Conservation (phyloP, 768 basidiomycete genomes). For the Suillus paluster region DNA sequence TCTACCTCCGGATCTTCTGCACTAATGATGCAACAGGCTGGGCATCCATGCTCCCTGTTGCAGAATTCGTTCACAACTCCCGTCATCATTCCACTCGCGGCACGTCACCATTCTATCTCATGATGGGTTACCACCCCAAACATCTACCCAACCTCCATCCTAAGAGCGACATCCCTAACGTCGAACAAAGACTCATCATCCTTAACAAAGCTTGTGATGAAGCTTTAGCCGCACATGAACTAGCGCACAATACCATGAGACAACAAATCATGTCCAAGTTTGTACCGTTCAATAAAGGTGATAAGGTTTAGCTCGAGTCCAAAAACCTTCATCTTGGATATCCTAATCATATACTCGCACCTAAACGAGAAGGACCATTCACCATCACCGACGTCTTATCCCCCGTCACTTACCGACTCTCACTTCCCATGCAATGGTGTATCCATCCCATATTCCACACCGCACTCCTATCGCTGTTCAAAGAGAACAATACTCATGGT, state of each 20-base stretch:
- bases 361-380: constrained; percentile 10
- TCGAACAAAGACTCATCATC: too few relatives aligned
- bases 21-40: too few relatives aligned
- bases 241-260: background rate
- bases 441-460: too few relatives aligned
- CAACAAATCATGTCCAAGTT: background rate
- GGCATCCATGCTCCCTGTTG: too few relatives aligned
- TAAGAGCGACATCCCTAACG: too few relatives aligned
- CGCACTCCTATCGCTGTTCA: too few relatives aligned
- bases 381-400: background rate
- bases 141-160: too few relatives aligned
- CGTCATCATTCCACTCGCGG: accelerated
- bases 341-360: constrained; percentile 2
- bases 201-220: too few relatives aligned
- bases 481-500: too few relatives aligned
- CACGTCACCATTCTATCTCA: background rate
- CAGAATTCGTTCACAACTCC: background rate
- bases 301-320: constrained; percentile 11
- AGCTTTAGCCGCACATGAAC: constrained; percentile 10
- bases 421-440: background rate
- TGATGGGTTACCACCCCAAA: too few relatives aligned
- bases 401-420: background rate
- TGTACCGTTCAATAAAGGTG: background rate
- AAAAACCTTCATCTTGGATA: too few relatives aligned
- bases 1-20: too few relatives aligned